Evolutionary conservation across 192 early-diverging fungal genomes (phyloP).

Genomic region (Gorgonomyces haynaldii): DNA sequence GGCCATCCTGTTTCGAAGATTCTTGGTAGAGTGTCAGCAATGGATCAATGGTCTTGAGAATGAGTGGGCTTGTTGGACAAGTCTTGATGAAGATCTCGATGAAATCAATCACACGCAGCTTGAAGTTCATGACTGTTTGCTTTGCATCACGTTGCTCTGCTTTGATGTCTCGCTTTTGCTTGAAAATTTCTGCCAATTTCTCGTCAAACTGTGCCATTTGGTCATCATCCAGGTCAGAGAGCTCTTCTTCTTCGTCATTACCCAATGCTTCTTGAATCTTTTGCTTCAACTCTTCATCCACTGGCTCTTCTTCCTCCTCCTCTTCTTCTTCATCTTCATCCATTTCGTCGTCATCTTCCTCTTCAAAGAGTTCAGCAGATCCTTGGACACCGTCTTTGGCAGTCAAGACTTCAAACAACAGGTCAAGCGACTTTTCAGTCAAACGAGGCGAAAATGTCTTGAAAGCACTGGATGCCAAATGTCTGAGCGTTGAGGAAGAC

Average conservation of each 20-base stretch:
- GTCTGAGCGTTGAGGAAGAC: conserved; percentile 61
- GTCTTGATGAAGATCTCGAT: conserved; percentile 64
- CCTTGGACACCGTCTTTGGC: conserved; percentile 43
- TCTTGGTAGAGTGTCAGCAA: conserved; percentile 50
- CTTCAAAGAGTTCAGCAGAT: conserved; percentile 33
- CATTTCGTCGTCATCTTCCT: conserved; percentile 25
- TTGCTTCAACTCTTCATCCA: conserved; percentile 66
- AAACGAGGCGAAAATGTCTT: conserved; percentile 63
- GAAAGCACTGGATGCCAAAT: conserved; percentile 74
- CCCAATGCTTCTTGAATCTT: conserved; percentile 63
- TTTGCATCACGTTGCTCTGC: conserved; percentile 50
- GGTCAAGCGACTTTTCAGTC: conserved; percentile 63
- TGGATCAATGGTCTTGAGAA: conserved; percentile 60
- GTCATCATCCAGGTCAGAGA: conserved; percentile 63
- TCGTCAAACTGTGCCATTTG: conserved; percentile 84
- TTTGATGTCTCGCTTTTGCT: conserved; percentile 55
- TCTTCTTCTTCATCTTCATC: conserved; percentile 40
- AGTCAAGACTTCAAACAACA: conserved; percentile 56
- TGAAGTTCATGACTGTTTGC: conserved; percentile 74
- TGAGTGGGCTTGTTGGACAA: conserved; percentile 54
- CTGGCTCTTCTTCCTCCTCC: conserved; percentile 14
- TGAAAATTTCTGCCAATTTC: conserved; percentile 88
- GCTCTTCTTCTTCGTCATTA: conserved; percentile 45
- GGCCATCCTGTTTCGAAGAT: conserved; percentile 24
- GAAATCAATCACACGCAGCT: conserved; percentile 77